These are phyloP conservation scores for Juncus effusus DNA, from an alignment of 176 grass and related monocot genomes.

Conservation along the genomic window DNA sequence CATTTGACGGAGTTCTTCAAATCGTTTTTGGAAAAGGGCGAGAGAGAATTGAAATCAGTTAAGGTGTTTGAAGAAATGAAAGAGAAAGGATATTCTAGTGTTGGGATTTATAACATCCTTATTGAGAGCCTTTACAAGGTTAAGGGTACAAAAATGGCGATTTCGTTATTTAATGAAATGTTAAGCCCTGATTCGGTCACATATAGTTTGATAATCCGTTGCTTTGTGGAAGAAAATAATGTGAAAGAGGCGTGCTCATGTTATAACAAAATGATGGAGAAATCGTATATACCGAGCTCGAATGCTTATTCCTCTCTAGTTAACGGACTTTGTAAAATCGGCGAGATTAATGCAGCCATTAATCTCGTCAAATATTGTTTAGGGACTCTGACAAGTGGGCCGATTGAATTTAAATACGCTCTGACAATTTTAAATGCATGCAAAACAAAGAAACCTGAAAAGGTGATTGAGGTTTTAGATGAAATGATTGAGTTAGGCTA, in stretches of 20 bases:
- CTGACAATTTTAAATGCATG: conserved; percentile 75
- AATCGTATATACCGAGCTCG: conserved; percentile 50
- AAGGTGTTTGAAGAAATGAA: conserved; percentile 56
- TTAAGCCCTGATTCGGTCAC: conserved; percentile 52
- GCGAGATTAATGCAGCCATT: conserved; percentile 61
- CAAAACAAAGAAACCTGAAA: conserved; percentile 57
- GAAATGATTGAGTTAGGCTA: conserved; percentile 79
- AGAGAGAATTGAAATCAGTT: conserved; percentile 47
- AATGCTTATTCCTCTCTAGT: conserved; percentile 68
- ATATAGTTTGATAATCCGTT: conserved; percentile 69
- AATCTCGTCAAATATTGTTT: conserved; percentile 75
- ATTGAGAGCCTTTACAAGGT: conserved; percentile 62
- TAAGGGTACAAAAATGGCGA: conserved; percentile 48
- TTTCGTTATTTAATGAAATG: conserved; percentile 64
- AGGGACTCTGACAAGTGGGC: conserved; percentile 74
- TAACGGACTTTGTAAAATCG: conserved; percentile 74
- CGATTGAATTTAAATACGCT: conserved; percentile 91
- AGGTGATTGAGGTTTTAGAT: conserved; percentile 58
- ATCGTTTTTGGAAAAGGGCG: conserved; percentile 49
- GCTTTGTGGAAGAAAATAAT: conserved; percentile 73
- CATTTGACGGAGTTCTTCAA: conserved; percentile 51
- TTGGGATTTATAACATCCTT: conserved; percentile 68
- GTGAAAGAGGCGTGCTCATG: conserved; percentile 71
- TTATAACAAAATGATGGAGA: conserved; percentile 73
- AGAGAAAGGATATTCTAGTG: conserved; percentile 50